Base-by-base conservation (phyloP, 1,284 basidiomycete species). In the Ceratobasidium sp. region DNA sequence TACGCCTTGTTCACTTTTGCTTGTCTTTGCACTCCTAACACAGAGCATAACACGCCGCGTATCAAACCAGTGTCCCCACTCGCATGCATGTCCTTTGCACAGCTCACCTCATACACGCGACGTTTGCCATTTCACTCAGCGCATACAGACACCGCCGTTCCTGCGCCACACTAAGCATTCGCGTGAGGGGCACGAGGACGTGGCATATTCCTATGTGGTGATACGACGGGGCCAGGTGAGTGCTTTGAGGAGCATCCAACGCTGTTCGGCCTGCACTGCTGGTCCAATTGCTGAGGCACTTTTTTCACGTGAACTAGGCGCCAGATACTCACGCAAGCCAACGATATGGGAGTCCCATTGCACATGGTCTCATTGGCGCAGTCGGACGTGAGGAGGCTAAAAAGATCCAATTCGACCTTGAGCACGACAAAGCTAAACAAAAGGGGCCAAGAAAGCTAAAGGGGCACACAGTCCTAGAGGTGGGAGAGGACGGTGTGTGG, bases 131-230 rank as follows among this genome's bases (percentile, higher is more conserved):
- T 98, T 98, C 82, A 88, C 88, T 5, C 96, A 98, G 81, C 88
- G 94, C 62, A 83, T 97, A 49, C 93, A 96, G 80, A 87, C 94
- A 16, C 96, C 97, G 7, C 83, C 85, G 9, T 98, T 97, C 82
- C 85, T 95, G 51, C 90, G 95, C 41, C 87, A 85, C 77, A 98
- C 96, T 6, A 97, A 97, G 81, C 94, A 96, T 81, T 90, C 91
- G 16, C 88, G 88, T 39, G 82, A 87, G 46, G 94, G 93, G 1
- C 93, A 97, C 79, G 95, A 97, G 82, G 91, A 95, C 78, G 88
- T 90, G 46, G 89, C 88, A 37, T 98, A 96, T 81, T 94, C 94
- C 22, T 99, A 99, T 81, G 89, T 98, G 49, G 92, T 96, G 34
- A 87, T 99, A 68, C 89, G 90, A 39, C 87, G 95, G 49, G 97